These are phyloP conservation scores for Alternaria panax DNA, from an alignment of 2,329 filamentous ascomycete species.

Conservation along the genomic window DNA sequence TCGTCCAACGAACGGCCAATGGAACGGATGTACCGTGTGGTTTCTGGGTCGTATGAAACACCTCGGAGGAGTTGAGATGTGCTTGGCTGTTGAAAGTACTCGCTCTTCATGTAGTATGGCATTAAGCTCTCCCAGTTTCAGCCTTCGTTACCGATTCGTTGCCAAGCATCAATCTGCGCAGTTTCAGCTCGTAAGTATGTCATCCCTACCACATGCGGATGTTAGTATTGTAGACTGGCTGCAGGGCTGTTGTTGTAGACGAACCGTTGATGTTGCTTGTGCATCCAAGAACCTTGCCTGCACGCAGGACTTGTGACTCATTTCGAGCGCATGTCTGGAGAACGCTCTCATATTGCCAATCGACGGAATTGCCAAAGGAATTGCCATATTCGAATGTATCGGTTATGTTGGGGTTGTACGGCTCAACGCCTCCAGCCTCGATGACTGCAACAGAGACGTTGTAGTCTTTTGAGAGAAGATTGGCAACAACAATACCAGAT, in stretches of 20 bases:
- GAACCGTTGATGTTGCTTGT: slow-evolving; percentile 5
- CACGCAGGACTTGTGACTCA: not conserved
- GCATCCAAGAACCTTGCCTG: not conserved
- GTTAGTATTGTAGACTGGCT: not conserved
- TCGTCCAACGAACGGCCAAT: not conserved
- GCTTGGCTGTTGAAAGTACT: not conserved
- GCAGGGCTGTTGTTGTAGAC: not conserved
- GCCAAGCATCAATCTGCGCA: slow-evolving; percentile 1
- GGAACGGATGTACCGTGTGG: too few species aligned
- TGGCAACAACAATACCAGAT: slow-evolving; percentile 1
- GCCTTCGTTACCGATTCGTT: not conserved
- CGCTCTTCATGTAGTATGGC: slow-evolving; percentile 2
- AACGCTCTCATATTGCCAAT: slow-evolving; percentile 4
- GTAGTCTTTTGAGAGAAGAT: not conserved
- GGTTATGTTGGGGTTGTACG: slow-evolving; percentile 1
- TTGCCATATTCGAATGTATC: slow-evolving; percentile 1
- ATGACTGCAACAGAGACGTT: slow-evolving; percentile 1
- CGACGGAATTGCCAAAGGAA: not conserved
- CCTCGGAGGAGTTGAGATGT: not conserved
- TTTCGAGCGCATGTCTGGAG: not conserved
- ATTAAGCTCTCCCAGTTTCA: slow-evolving; percentile 2
- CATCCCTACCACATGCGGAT: not conserved
- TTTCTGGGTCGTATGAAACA: fast-evolving
- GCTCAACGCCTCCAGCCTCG: slow-evolving; percentile 1
- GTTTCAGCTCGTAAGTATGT: slow-evolving; percentile 1